Conservation (phyloP, 2,329 filamentous ascomycete species). For the Neonectria faginata region DNA sequence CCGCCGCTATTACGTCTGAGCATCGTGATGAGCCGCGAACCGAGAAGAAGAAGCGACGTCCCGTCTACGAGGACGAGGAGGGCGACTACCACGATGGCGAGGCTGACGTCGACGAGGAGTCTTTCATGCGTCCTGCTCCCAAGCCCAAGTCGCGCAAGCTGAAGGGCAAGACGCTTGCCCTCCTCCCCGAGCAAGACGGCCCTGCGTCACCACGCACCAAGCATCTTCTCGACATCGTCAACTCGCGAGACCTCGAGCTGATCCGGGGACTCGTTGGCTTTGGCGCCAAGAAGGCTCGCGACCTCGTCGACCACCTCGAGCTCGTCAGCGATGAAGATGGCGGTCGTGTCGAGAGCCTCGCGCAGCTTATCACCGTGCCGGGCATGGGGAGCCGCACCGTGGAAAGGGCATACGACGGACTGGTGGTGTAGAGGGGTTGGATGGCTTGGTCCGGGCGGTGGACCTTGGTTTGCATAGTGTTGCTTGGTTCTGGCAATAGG, state of each 20-base stretch:
- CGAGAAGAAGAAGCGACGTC: conserved; percentile 48
- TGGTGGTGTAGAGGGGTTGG: conserved; percentile 45
- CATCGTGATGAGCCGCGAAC: conserved; percentile 40
- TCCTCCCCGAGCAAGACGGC: conserved; percentile 56
- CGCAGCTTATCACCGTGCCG: conserved; percentile 65
- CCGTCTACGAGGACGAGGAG: conserved; percentile 50
- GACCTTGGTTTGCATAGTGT: conserved; percentile 40
- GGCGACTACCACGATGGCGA: conserved; percentile 56
- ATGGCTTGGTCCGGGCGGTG: conserved; percentile 27
- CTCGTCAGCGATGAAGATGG: conserved; percentile 55
- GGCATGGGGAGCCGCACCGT: conserved; percentile 69
- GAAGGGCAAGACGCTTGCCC: conserved; percentile 47
- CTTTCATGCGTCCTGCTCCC: conserved; percentile 40
- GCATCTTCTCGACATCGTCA: conserved; percentile 76
- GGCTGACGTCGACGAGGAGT: conserved; percentile 56
- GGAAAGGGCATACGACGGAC: conserved; percentile 66
- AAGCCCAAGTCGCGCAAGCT: conserved; percentile 49
- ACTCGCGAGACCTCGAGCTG: conserved; percentile 74
- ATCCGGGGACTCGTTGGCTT: conserved; percentile 78
- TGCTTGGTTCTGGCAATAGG: conserved; percentile 28
- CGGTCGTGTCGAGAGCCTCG: conserved; percentile 59
- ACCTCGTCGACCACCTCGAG: conserved; percentile 68
- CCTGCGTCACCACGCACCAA: conserved; percentile 66
- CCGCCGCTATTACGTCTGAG: conserved; percentile 31
- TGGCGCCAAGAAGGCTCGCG: conserved; percentile 76